phyloP scores from a whole-genome alignment of 2,329 filamentous ascomycete species.

The Penicillium sp. region DNA sequence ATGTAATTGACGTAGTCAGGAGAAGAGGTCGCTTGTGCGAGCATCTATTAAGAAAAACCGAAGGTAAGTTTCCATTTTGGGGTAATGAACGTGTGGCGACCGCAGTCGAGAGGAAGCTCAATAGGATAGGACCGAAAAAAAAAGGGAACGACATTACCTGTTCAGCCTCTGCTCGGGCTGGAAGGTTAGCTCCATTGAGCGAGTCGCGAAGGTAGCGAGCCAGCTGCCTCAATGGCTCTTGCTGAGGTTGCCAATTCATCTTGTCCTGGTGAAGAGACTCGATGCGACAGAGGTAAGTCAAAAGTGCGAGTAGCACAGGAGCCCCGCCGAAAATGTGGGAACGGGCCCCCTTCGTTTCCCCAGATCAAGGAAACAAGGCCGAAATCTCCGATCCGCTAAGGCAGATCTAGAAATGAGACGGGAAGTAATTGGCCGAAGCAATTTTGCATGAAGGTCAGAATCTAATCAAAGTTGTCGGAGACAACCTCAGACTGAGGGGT shows the following conservation, averaged over 20 bases:
- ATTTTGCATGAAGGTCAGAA: not conserved
- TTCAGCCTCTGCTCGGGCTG: slow-evolving; percentile 84
- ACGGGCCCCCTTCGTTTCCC: slow-evolving; percentile 24
- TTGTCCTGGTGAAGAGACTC: slow-evolving; percentile 21
- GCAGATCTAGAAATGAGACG: slow-evolving; percentile 3
- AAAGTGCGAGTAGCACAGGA: slow-evolving; percentile 29
- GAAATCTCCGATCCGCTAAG: slow-evolving; percentile 5
- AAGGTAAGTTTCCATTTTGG: slow-evolving; percentile 18
- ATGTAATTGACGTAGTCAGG: slow-evolving; percentile 98
- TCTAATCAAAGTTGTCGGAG: not conserved
- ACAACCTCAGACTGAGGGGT: slow-evolving; percentile 9
- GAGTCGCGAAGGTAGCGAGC: slow-evolving; percentile 89
- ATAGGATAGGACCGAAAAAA: slow-evolving; percentile 11
- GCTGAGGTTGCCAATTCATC: slow-evolving; percentile 92
- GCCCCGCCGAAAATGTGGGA: slow-evolving; percentile 31
- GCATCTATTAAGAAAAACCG: slow-evolving; percentile 64
- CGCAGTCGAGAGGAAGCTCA: slow-evolving; percentile 7
- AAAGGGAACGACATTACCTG: slow-evolving; percentile 52
- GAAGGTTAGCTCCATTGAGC: slow-evolving; percentile 75
- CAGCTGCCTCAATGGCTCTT: slow-evolving; percentile 85
- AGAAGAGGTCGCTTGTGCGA: slow-evolving; percentile 79
- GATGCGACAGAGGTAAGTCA: slow-evolving; percentile 18
- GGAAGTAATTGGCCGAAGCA: slow-evolving; percentile 2
- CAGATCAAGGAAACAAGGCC: slow-evolving; percentile 13
- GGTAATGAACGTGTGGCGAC: not conserved